Conservation (phyloP, 371 early-diverging fungal species). For the Mortierella sp. region DNA sequence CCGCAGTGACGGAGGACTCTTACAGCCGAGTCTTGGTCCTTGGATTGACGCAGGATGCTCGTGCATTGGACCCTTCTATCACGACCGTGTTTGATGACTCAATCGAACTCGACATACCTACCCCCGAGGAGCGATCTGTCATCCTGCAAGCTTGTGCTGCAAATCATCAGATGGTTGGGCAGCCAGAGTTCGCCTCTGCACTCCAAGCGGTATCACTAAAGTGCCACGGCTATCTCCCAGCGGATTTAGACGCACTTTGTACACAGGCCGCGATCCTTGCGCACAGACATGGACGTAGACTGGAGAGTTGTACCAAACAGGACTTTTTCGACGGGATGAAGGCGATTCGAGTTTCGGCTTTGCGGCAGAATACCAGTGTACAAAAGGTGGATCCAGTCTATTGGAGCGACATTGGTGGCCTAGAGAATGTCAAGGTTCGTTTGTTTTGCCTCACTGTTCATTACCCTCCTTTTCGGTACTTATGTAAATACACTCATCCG, state of each 20-base stretch:
- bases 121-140: slow-evolving; percentile 64
- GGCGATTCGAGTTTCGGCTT: slow-evolving; percentile 56
- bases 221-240: slow-evolving; percentile 72
- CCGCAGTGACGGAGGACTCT: neutral
- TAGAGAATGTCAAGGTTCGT: slow-evolving; percentile 84
- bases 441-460: neutral
- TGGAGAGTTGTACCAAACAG: slow-evolving; percentile 24
- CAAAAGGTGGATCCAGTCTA: slow-evolving; percentile 67
- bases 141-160: slow-evolving; percentile 58
- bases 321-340: slow-evolving; percentile 47
- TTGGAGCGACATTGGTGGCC: slow-evolving; percentile 97
- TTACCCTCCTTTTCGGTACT: no score
- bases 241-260: slow-evolving; percentile 70
- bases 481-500: neutral
- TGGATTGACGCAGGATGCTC: slow-evolving; percentile 26
- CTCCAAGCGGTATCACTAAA: slow-evolving; percentile 53
- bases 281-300: slow-evolving; percentile 30
- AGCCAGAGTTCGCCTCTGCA: slow-evolving; percentile 8
- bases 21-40: slow-evolving; percentile 22
- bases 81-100: slow-evolving; percentile 50
- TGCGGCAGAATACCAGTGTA: slow-evolving; percentile 59
- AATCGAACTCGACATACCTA: slow-evolving; percentile 68
- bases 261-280: slow-evolving; percentile 53
- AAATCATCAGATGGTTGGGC: slow-evolving; percentile 20
- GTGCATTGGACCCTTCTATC: slow-evolving; percentile 30